A percentile compares a stretch with the other conserved stretches of the same genome.
Conservation (phyloP, 2,329 filamentous ascomycete species). For the Escovopsis sp. region DNA sequence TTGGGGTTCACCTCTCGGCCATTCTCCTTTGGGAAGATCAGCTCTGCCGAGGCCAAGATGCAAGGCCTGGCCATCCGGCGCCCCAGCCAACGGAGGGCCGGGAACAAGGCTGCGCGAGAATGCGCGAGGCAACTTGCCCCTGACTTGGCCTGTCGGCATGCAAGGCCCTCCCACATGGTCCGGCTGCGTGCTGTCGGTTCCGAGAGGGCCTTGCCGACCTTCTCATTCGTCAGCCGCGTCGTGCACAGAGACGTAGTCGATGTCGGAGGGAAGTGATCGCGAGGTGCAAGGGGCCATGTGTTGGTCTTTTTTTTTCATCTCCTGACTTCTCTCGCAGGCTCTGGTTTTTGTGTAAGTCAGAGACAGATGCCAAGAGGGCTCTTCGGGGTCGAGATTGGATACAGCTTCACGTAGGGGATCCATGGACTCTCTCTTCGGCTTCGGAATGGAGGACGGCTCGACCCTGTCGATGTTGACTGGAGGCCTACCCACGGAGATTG, state of each 20-base stretch:
- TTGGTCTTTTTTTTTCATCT: too few species aligned
- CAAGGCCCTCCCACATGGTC: slow-evolving; percentile 6
- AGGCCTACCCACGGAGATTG: slow-evolving; percentile 4
- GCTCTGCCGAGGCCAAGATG: not conserved
- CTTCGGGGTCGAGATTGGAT: slow-evolving; percentile 3
- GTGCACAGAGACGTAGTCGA: slow-evolving; percentile 4
- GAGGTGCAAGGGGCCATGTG: too few species aligned
- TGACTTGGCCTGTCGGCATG: slow-evolving; percentile 4
- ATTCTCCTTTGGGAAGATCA: not conserved
- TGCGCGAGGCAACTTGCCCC: slow-evolving; percentile 2
- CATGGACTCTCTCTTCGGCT: not conserved
- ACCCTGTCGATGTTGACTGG: slow-evolving; percentile 2
- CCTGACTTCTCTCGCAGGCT: too few species aligned
- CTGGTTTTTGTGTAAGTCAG: not conserved
- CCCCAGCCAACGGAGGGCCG: not conserved
- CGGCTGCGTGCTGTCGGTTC: slow-evolving; percentile 4
- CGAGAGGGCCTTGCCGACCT: slow-evolving; percentile 3
- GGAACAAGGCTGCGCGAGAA: slow-evolving; percentile 3
- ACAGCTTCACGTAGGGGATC: slow-evolving; percentile 3
- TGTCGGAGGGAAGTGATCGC: not conserved
- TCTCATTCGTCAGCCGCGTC: slow-evolving; percentile 5
- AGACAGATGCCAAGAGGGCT: not conserved
- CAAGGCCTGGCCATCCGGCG: not conserved
- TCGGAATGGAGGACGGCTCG: not conserved
- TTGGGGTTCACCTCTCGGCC: not conserved